Evolutionary conservation across 345 rosid genomes (phyloP).

Genomic region (Tarenaya hassleriana): DNA sequence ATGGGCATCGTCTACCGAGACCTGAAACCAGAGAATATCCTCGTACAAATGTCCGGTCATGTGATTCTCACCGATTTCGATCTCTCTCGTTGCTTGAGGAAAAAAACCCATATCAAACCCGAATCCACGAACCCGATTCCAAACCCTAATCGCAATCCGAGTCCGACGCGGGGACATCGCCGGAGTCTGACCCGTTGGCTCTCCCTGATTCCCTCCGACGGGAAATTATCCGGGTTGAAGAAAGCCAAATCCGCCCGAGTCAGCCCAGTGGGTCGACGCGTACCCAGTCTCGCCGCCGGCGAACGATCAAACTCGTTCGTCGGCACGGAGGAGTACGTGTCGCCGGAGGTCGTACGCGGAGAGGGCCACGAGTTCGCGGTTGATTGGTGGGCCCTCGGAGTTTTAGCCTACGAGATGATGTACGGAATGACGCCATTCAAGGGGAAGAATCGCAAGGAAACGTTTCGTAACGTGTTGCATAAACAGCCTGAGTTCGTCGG

Average conservation of each 20-base stretch:
- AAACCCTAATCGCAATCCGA: not conserved
- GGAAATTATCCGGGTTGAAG: constrained; percentile 21
- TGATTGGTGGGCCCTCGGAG: constrained; percentile 97
- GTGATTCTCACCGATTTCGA: constrained; percentile 92
- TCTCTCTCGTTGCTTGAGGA: constrained; percentile 59
- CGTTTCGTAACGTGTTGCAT: constrained; percentile 64
- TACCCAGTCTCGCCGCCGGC: constrained; percentile 42
- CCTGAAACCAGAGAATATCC: constrained; percentile 85
- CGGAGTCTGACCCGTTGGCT: constrained; percentile 35
- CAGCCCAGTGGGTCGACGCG: constrained; percentile 68
- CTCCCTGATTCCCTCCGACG: constrained; percentile 17
- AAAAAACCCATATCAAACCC: constrained; percentile 21
- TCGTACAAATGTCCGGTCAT: constrained; percentile 82
- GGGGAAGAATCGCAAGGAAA: constrained; percentile 64
- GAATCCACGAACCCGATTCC: constrained; percentile 18
- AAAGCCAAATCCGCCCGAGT: constrained; percentile 75
- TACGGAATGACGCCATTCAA: constrained; percentile 78
- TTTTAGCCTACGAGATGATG: constrained; percentile 75
- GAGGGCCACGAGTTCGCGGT: constrained; percentile 93
- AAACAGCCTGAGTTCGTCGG: constrained; percentile 59
- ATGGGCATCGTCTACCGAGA: constrained; percentile 82
- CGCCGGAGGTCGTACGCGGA: constrained; percentile 85
- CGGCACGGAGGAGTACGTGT: constrained; percentile 86
- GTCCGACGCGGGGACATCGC: constrained; percentile 8
- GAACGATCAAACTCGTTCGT: constrained; percentile 76